Conservation (phyloP, 2,329 filamentous ascomycete species). For the Hysterium pulicare region DNA sequence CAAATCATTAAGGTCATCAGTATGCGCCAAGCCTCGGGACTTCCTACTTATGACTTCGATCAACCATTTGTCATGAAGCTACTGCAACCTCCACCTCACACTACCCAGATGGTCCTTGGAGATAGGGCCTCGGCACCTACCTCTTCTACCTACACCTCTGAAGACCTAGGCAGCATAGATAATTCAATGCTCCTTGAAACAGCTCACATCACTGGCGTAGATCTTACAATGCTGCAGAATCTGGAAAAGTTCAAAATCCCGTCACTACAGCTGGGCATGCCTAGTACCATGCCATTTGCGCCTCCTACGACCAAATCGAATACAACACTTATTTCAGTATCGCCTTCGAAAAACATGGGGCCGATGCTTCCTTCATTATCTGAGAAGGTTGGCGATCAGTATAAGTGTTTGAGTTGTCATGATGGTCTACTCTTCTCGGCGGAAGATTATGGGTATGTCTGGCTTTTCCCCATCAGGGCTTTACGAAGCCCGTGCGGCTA, state of each 20-base stretch:
- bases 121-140: neutral
- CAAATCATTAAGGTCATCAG: constrained; percentile 19
- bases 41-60: constrained; percentile 24
- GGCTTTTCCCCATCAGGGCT: neutral
- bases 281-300: too few species aligned
- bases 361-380: constrained; percentile 8
- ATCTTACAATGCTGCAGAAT: neutral
- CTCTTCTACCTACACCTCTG: neutral
- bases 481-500: neutral
- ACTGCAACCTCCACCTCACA: constrained; percentile 8
- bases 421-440: constrained; percentile 23
- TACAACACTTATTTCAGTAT: constrained; percentile 23
- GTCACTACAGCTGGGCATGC: too few species aligned
- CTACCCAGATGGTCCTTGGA: neutral
- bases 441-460: constrained; percentile 12
- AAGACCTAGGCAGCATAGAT: neutral
- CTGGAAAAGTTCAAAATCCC: constrained; percentile 17
- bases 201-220: neutral
- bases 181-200: neutral
- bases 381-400: constrained; percentile 11
- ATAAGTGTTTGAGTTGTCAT: constrained; percentile 20
- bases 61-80: constrained; percentile 25
- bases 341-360: constrained; percentile 8
- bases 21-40: constrained; percentile 14
- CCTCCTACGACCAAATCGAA: too few species aligned